phyloP scores from a whole-genome alignment of 257 asterid genomes.

The Orobanche coerulescens region DNA sequence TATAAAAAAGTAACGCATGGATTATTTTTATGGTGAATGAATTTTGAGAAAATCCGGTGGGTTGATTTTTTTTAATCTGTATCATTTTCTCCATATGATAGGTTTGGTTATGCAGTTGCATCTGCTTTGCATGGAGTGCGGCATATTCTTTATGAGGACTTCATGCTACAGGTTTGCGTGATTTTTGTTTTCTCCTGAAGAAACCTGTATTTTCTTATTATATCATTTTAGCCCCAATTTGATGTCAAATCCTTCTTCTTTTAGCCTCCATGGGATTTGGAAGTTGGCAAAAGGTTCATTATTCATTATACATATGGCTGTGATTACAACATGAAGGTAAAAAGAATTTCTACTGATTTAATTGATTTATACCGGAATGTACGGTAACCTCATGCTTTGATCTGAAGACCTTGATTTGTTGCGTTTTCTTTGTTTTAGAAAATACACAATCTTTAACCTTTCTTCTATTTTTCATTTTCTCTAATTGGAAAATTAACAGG shows the following conservation, averaged over 20 bases:
- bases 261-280: constrained; percentile 91
- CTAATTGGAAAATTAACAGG: constrained; percentile 40
- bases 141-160: constrained; percentile 80
- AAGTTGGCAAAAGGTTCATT: constrained; percentile 67
- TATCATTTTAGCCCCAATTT: too few species aligned
- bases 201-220: constrained; percentile 1
- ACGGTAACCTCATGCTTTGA: background rate
- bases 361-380: background rate
- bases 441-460: background rate
- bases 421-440: constrained; percentile 1
- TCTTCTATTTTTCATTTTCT: background rate
- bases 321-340: constrained; percentile 90
- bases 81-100: constrained; percentile 22
- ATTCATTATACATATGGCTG: constrained; percentile 96
- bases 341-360: background rate
- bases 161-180: constrained; percentile 81
- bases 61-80: constrained; percentile 17
- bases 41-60: background rate
- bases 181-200: constrained; percentile 19
- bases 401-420: background rate
- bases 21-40: background rate
- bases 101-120: constrained; percentile 96
- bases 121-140: constrained; percentile 92
- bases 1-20: background rate
- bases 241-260: constrained; percentile 9